A percentile compares a stretch with the other conserved stretches of the same genome.
These are phyloP conservation scores for Apiospora pterosperma DNA, from an alignment of 2,329 filamentous ascomycete species.

Conservation along the genomic window DNA sequence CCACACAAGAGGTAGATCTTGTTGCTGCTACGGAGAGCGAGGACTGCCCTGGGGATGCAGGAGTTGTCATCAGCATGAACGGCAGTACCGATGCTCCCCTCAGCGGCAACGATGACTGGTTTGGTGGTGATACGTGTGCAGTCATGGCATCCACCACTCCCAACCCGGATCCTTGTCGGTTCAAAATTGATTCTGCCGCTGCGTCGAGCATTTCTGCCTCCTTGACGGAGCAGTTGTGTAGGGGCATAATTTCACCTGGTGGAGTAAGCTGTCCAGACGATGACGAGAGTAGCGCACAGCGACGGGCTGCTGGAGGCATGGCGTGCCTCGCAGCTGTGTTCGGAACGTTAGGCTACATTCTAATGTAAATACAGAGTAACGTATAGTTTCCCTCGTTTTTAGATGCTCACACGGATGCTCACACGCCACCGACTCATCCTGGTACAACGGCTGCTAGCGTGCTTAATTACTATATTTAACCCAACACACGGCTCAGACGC, in stretches of 20 bases:
- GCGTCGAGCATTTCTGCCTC: conserved; percentile 7
- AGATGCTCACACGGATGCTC: too few species aligned
- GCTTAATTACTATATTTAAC: too few species aligned
- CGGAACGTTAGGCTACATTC: neutral
- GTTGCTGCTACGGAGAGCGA: conserved; percentile 9
- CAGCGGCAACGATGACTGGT: too few species aligned
- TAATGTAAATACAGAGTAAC: too few species aligned
- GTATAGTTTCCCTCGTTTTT: too few species aligned
- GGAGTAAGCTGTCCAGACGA: neutral
- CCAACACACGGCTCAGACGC: too few species aligned
- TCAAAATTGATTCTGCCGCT: conserved; percentile 6
- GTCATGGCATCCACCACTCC: neutral
- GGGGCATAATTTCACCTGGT: neutral
- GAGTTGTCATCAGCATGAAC: neutral
- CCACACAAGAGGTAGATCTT: conserved; percentile 11
- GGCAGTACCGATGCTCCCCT: too few species aligned
- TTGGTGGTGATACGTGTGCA: neutral
- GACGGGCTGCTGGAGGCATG: neutral
- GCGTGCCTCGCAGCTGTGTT: neutral
- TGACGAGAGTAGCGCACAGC: neutral
- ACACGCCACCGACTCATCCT: too few species aligned
- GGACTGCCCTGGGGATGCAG: neutral
- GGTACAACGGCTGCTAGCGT: too few species aligned
- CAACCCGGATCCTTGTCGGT: conserved; percentile 6
- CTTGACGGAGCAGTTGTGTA: neutral